Percentiles rank a stretch among this genome's conserved stretches.
Conservation (phyloP, 345 rosid species). For the Brassica napus region DNA sequence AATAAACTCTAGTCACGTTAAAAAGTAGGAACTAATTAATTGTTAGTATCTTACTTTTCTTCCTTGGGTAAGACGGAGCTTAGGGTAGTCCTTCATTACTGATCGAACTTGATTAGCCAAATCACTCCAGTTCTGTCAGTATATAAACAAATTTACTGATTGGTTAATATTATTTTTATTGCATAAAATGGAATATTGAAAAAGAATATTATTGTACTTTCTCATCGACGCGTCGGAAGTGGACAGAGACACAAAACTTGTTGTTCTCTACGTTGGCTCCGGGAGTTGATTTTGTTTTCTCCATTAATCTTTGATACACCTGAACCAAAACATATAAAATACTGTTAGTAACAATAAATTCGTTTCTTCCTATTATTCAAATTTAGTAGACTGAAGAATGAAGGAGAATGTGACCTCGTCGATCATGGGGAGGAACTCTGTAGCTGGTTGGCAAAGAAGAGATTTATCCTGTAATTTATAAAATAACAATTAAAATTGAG, state of each 20-base stretch:
- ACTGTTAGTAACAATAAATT: neutral
- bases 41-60: constrained; percentile 59
- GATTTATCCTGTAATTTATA: constrained; percentile 43
- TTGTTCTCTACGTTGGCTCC: constrained; percentile 91
- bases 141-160: neutral
- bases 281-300: constrained; percentile 62
- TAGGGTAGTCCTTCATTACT: constrained; percentile 68
- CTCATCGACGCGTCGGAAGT: constrained; percentile 89
- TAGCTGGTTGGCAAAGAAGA: constrained; percentile 79
- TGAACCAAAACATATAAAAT: constrained; percentile 11
- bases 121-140: constrained; percentile 70
- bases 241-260: constrained; percentile 91
- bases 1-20: neutral
- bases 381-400: neutral
- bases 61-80: constrained; percentile 73
- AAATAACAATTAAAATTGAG: neutral
- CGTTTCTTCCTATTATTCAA: neutral
- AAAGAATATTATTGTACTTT: constrained; percentile 44
- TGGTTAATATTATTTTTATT: neutral
- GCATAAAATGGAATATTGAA: neutral
- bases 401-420: constrained; percentile 57
- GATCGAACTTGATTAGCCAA: constrained; percentile 66
- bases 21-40: neutral
- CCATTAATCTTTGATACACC: constrained; percentile 53
- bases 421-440: constrained; percentile 86